Percentiles rank a stretch among this genome's conserved stretches.
These are phyloP conservation scores for Waltergamsia citrina DNA, from an alignment of 2,329 filamentous ascomycete species.

Conservation along the genomic window DNA sequence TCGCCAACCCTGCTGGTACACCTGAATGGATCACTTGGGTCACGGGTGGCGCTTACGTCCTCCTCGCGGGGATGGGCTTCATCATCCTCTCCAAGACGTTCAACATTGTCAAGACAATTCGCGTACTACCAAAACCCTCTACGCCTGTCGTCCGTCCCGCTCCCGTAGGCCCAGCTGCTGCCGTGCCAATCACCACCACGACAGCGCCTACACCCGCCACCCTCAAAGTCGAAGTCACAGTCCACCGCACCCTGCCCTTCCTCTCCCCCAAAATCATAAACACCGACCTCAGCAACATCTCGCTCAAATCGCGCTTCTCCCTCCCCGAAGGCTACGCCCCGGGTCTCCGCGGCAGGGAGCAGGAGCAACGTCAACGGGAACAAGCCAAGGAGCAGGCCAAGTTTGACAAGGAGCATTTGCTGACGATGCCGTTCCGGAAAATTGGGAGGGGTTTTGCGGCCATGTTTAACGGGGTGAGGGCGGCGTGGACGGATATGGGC, in stretches of 20 bases:
- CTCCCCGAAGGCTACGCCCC: conserved; percentile 26
- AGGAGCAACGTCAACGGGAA: conserved; percentile 15
- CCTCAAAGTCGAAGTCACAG: not conserved
- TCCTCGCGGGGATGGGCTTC: conserved; percentile 51
- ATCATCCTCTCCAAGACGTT: conserved; percentile 49
- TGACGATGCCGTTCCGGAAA: conserved; percentile 49
- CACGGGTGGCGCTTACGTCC: conserved; percentile 47
- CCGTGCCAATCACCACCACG: conserved; percentile 6
- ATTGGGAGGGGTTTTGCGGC: conserved; percentile 27
- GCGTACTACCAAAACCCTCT: conserved; percentile 32
- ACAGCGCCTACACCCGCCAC: conserved; percentile 7
- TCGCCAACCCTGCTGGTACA: conserved; percentile 37
- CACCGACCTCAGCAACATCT: conserved; percentile 21
- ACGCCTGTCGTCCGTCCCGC: conserved; percentile 7
- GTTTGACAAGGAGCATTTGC: conserved; percentile 43
- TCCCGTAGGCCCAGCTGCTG: conserved; percentile 7
- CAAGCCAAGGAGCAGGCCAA: conserved; percentile 28
- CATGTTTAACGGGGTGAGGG: conserved; percentile 34
- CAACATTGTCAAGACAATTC: conserved; percentile 48
- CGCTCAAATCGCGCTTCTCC: conserved; percentile 26
- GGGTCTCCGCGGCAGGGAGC: conserved; percentile 17
- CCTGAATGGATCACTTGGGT: conserved; percentile 46
- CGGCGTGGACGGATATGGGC: conserved; percentile 46
- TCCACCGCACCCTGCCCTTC: not conserved
- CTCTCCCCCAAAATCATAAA: conserved; percentile 26